Percentiles rank a stretch among this genome's conserved stretches.
phyloP scores from a whole-genome alignment of 257 asterid genomes.

The Leonotis leonurus region DNA sequence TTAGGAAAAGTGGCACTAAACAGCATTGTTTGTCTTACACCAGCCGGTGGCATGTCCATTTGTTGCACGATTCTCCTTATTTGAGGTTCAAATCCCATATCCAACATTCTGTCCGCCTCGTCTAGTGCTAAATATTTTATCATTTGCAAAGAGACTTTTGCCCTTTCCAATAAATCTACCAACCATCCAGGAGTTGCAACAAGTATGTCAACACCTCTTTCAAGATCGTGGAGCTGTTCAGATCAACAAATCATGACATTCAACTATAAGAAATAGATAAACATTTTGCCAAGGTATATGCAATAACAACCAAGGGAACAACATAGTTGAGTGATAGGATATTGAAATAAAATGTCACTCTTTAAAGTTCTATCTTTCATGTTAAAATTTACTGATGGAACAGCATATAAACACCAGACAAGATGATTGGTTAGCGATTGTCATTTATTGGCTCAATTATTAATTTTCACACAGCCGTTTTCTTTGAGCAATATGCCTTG shows the following conservation, averaged over 20 bases:
- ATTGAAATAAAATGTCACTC: neutral
- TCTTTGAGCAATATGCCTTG: neutral
- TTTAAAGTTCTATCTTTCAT: neutral
- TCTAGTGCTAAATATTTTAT: conserved; percentile 64
- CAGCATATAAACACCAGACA: neutral
- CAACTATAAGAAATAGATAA: neutral
- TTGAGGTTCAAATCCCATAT: conserved; percentile 85
- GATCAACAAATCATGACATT: conserved; percentile 2
- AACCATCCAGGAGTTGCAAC: conserved; percentile 81
- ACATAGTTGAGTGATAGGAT: neutral
- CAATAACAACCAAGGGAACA: neutral
- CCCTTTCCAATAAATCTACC: conserved; percentile 76
- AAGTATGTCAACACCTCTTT: conserved; percentile 75
- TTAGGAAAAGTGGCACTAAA: conserved; percentile 86
- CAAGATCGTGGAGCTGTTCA: conserved; percentile 65
- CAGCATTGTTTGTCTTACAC: conserved; percentile 65
- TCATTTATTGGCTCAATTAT: neutral
- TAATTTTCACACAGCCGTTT: neutral
- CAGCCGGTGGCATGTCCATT: conserved; percentile 84
- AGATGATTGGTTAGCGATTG: neutral
- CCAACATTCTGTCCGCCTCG: conserved; percentile 83
- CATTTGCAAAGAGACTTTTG: conserved; percentile 63
- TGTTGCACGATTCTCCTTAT: conserved; percentile 75
- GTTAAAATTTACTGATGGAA: neutral
- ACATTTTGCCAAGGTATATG: neutral